Base-by-base conservation (phyloP, 2,329 filamentous ascomycete genomes). In the Botryotinia narcissicola region DNA sequence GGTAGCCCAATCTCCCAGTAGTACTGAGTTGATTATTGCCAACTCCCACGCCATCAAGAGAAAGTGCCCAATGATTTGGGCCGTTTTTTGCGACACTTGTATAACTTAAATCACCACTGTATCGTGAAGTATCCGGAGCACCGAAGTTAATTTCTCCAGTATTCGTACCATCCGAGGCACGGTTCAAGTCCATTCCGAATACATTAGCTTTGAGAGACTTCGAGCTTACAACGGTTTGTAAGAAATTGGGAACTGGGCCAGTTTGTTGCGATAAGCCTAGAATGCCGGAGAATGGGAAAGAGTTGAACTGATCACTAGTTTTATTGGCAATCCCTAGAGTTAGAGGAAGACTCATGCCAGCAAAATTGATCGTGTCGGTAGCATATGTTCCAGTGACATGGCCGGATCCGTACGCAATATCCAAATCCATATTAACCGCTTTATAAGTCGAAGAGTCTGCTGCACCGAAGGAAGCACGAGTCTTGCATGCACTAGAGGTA, bases 261-360 rank as follows among this genome's bases (percentile, higher is more conserved):
- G 87, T 84, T 16, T 87, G 87, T 78, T 91, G 90, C 25, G 92
- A 92, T 37, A 97, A 83, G 6, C 94, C 94, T 4, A 97, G 84
- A 67, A 97, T 97, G 37, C 94, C 94, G 81, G 97, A 94, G 82
- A 97, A 94, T 1, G 93, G 92, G 78, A 95, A 97, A 70, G 88
- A 87, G 42, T 85, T 83, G 81, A 97, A 97, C 76, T 96, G 90
- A 70, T 89, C 83, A 1, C 93, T 94, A 2, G 92, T 92, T 37
- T 87, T 87, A 48, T 87, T 88, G 35, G 92, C 93, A 74, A 95
- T 83, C 7, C 94, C 94, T 78, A 97, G 93, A 4, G 88, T 85
- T 78, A 94, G 86, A 2, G 86, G 81, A 22, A 93, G 80, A 60
- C 85, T 87, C 75, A 95, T 84, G 25, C 88, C 89, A 3, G 90